Evolutionary conservation across 1,139 yeast species (phyloP).

Genomic region (Blastobotrys malaysiensis): DNA sequence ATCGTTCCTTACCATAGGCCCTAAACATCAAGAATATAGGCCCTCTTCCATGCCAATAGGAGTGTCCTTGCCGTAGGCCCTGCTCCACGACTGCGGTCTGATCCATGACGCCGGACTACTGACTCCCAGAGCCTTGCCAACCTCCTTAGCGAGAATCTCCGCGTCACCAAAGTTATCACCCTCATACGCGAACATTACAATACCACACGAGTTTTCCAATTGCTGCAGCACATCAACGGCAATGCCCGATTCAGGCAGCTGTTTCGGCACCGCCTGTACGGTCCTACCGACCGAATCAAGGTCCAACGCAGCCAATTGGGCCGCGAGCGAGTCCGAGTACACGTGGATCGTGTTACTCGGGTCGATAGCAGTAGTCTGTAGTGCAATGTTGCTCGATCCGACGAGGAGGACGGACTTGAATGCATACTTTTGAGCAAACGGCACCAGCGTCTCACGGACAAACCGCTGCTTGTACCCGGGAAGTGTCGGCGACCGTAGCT

Average conservation of each 20-base stretch:
- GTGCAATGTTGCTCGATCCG: conserved; percentile 64
- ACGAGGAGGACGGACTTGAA: conserved; percentile 51
- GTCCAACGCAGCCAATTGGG: conserved; percentile 21
- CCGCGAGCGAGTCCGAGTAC: conserved; percentile 17
- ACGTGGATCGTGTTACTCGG: conserved; percentile 11
- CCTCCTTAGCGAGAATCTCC: conserved; percentile 42
- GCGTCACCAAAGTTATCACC: conserved; percentile 87
- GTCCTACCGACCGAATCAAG: conserved; percentile 10
- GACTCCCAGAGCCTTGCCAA: conserved; percentile 18
- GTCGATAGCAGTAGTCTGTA: conserved; percentile 16
- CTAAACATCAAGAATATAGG: conserved; percentile 50
- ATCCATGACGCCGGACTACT: conserved; percentile 31
- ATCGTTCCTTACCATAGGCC: too few species aligned
- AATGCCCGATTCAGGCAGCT: conserved; percentile 31
- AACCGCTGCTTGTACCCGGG: conserved; percentile 55
- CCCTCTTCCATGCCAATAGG: conserved; percentile 76
- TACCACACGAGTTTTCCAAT: conserved; percentile 16
- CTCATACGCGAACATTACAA: conserved; percentile 62
- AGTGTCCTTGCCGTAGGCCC: conserved; percentile 72
- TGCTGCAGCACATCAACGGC: conserved; percentile 23
- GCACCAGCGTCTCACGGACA: conserved; percentile 48
- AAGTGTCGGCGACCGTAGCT: conserved; percentile 79
- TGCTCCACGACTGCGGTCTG: conserved; percentile 75
- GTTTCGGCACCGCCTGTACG: conserved; percentile 15
- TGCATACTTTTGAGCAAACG: conserved; percentile 40